Conservation (phyloP, 441 rosid species). For the Aquilaria agallochum region DNA sequence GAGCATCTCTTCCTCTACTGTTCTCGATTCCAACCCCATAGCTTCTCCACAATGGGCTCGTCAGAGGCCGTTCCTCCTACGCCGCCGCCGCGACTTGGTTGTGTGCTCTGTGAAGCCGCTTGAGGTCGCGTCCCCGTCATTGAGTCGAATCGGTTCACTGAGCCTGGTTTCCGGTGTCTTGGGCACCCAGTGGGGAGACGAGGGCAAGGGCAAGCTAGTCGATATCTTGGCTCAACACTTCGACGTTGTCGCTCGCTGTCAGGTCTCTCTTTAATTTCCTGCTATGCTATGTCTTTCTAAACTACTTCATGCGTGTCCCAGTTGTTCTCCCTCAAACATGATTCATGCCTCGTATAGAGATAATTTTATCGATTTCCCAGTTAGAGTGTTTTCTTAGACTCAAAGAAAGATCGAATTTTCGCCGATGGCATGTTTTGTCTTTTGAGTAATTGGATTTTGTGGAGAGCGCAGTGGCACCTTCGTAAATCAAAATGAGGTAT, state of each 20-base stretch:
- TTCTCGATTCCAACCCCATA: constrained; percentile 35
- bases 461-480: neutral
- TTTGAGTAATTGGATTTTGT: neutral
- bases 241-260: constrained; percentile 95
- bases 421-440: neutral
- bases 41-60: constrained; percentile 23
- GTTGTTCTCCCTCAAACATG: neutral
- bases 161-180: constrained; percentile 91
- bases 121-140: constrained; percentile 32
- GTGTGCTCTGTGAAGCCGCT: constrained; percentile 37
- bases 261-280: constrained; percentile 37
- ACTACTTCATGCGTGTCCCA: too few species aligned
- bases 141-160: constrained; percentile 55
- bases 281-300: neutral
- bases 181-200: constrained; percentile 95
- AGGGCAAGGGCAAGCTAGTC: constrained; percentile 97
- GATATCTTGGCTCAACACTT: constrained; percentile 85
- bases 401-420: neutral
- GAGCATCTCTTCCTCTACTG: constrained; percentile 35
- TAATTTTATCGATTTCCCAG: neutral
- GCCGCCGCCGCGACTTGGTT: constrained; percentile 34
- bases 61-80: constrained; percentile 14
- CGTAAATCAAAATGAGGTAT: too few species aligned
- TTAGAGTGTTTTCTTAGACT: neutral
- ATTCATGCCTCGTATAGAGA: neutral